A percentile compares a stretch with the other conserved stretches of the same genome.
Conservation (phyloP, 2,329 filamentous ascomycete genomes). For the Colletotrichum sojae region DNA sequence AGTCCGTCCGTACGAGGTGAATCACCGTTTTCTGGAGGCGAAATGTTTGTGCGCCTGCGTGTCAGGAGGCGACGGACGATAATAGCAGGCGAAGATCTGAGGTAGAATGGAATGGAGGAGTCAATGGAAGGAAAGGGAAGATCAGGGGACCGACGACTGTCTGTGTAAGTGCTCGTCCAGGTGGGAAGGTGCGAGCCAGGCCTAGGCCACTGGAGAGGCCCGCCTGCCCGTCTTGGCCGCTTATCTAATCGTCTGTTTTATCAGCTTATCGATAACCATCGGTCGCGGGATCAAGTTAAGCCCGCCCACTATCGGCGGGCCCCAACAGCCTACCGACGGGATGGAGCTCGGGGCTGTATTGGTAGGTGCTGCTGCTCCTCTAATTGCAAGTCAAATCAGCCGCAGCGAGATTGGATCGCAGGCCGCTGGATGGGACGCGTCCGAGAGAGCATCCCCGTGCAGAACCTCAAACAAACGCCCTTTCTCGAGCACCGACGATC, state of each 20-base stretch:
- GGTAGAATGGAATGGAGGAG: neutral
- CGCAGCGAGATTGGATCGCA: neutral
- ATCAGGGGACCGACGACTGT: neutral
- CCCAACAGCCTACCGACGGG: neutral
- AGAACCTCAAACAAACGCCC: slow-evolving; percentile 34
- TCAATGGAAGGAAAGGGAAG: too few species aligned
- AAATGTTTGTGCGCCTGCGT: neutral
- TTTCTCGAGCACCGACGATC: slow-evolving; percentile 1
- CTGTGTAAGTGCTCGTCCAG: slow-evolving; percentile 17
- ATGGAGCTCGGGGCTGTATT: too few species aligned
- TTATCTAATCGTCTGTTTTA: slow-evolving; percentile 21
- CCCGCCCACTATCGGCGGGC: slow-evolving; percentile 5
- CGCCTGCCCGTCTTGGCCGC: neutral
- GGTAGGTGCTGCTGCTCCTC: neutral
- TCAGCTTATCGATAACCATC: slow-evolving; percentile 10
- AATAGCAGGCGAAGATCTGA: neutral
- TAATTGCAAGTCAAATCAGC: neutral
- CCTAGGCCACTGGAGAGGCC: neutral
- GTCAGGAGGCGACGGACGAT: slow-evolving; percentile 2
- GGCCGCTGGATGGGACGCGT: slow-evolving; percentile 19
- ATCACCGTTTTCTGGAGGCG: neutral
- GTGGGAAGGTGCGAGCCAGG: slow-evolving; percentile 11
- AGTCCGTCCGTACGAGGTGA: slow-evolving; percentile 9
- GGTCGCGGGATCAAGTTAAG: slow-evolving; percentile 21
- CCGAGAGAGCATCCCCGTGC: slow-evolving; percentile 28